Evolutionary conservation across 2,329 filamentous ascomycete species (phyloP).

Genomic region (Fusarium devonianum): DNA sequence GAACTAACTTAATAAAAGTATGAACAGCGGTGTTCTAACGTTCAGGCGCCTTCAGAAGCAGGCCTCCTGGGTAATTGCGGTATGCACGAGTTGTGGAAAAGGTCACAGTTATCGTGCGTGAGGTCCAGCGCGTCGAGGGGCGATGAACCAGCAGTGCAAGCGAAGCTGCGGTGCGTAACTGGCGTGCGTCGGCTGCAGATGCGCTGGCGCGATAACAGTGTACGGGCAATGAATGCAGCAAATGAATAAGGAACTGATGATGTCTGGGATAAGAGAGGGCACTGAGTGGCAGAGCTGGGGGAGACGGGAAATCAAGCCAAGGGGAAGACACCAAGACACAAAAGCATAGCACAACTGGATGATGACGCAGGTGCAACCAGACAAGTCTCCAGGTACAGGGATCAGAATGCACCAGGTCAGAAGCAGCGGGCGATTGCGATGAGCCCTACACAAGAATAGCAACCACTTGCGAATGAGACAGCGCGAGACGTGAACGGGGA

Average conservation of each 20-base stretch:
- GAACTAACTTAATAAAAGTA: background rate
- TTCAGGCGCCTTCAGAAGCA: slow-evolving; percentile 7
- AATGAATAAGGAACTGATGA: slow-evolving; percentile 5
- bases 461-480: slow-evolving; percentile 2
- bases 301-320: slow-evolving; percentile 10
- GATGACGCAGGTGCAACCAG: slow-evolving; percentile 38
- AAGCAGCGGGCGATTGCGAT: background rate
- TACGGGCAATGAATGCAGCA: slow-evolving; percentile 1
- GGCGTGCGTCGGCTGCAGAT: background rate
- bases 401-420: slow-evolving; percentile 8
- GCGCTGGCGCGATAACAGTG: background rate
- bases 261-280: slow-evolving; percentile 14
- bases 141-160: background rate
- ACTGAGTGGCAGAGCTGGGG: slow-evolving; percentile 3
- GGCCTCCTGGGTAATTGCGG: slow-evolving; percentile 20
- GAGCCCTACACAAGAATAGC: slow-evolving; percentile 5
- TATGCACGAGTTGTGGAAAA: slow-evolving; percentile 6
- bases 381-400: slow-evolving; percentile 17
- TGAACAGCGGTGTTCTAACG: background rate
- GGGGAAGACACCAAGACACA: slow-evolving; percentile 19
- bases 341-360: slow-evolving; percentile 18
- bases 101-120: slow-evolving; percentile 16
- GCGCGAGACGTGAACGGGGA: background rate
- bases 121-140: slow-evolving; percentile 7
- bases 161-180: slow-evolving; percentile 2